Percentiles rank a stretch among this genome's conserved stretches.
Evolutionary conservation across 768 basidiomycete genomes (phyloP).

Genomic region (Lentinula lateritia): DNA sequence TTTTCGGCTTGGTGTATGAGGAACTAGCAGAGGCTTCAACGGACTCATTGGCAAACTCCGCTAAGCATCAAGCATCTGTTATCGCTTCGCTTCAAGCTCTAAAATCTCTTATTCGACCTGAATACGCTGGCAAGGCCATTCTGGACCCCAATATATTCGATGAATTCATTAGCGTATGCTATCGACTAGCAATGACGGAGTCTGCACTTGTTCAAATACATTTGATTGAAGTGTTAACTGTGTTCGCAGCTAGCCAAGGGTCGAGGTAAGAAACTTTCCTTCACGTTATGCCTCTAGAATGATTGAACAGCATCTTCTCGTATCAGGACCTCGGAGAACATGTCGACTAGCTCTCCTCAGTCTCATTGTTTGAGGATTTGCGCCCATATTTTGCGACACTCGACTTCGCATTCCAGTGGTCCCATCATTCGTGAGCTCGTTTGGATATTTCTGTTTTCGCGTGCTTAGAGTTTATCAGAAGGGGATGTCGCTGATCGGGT

Average conservation of each 20-base stretch:
- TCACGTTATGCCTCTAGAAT: neutral
- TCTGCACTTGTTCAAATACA: constrained; percentile 63
- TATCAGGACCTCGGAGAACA: constrained; percentile 25
- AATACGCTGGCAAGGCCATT: constrained; percentile 77
- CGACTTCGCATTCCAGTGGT: constrained; percentile 50
- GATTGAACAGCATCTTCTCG: neutral
- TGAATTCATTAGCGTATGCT: constrained; percentile 83
- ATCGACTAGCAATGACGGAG: constrained; percentile 88
- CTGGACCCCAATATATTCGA: constrained; percentile 81
- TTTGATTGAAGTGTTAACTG: constrained; percentile 62
- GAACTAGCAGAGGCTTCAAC: constrained; percentile 65
- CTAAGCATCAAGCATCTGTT: constrained; percentile 40
- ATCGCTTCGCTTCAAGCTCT: constrained; percentile 70
- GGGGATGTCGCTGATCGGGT: constrained; percentile 52
- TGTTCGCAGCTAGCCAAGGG: constrained; percentile 45
- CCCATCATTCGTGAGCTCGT: constrained; percentile 44
- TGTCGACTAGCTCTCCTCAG: constrained; percentile 39
- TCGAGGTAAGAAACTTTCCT: neutral
- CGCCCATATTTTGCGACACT: constrained; percentile 71
- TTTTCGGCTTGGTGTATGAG: constrained; percentile 95
- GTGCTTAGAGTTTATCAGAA: constrained; percentile 27
- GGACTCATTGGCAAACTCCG: constrained; percentile 41
- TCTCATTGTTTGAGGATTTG: constrained; percentile 80
- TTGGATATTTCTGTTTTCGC: neutral
- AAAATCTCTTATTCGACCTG: constrained; percentile 71